Conservation (phyloP, 106 monocot genomes). For the Phalaenopsis aphrodite region DNA sequence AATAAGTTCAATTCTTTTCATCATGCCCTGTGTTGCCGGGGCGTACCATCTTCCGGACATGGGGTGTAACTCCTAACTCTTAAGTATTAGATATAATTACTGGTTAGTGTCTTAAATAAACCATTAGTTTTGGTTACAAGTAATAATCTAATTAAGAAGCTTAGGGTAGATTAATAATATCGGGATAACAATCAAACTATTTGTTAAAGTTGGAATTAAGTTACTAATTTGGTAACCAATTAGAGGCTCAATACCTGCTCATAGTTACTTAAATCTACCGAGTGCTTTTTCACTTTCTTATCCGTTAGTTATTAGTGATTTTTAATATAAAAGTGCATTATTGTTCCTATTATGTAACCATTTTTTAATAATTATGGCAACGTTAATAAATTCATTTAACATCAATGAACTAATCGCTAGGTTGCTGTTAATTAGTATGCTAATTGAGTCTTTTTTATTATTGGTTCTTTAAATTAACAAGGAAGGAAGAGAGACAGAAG, state of each 20-base stretch:
- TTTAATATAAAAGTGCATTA: neutral
- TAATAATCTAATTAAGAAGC: neutral
- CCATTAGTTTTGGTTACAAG: neutral
- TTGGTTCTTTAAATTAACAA: neutral
- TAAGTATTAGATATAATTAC: neutral
- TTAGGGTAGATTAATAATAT: neutral
- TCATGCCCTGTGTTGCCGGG: too few species aligned
- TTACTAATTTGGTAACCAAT: neutral
- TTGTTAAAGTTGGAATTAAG: neutral
- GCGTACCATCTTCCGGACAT: too few species aligned
- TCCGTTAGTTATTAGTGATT: neutral
- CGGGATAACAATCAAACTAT: neutral
- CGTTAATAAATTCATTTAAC: neutral
- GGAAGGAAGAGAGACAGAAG: neutral
- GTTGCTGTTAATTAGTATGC: neutral
- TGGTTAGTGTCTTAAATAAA: neutral
- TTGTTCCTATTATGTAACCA: neutral
- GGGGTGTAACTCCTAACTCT: neutral
- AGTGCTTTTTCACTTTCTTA: neutral
- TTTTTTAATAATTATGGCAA: neutral
- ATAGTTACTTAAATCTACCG: neutral
- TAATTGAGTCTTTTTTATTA: neutral
- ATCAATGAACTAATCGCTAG: neutral
- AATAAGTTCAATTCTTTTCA: too few species aligned
- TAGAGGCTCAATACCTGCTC: neutral